Percentiles rank a stretch among this genome's conserved stretches.
These are phyloP conservation scores for Colletotrichum sp. DNA, from an alignment of 2,329 filamentous ascomycete genomes.

Conservation along the genomic window DNA sequence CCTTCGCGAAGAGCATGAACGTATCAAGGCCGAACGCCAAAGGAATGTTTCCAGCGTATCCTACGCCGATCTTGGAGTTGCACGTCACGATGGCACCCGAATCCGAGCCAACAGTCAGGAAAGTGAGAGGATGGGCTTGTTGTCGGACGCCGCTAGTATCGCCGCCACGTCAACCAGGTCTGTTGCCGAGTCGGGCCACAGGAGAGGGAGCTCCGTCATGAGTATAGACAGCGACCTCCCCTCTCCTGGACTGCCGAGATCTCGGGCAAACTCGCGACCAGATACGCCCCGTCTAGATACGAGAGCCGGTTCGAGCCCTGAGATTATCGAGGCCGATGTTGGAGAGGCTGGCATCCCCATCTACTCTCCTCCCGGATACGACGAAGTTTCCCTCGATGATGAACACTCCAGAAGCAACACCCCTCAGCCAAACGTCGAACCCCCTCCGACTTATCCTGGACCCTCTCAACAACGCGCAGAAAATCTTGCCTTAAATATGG, in stretches of 20 bases:
- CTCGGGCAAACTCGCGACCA: constrained; percentile 45
- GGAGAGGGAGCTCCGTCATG: constrained; percentile 57
- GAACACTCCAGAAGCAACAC: constrained; percentile 42
- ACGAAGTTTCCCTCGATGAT: constrained; percentile 49
- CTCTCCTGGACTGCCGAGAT: constrained; percentile 40
- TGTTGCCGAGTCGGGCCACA: constrained; percentile 39
- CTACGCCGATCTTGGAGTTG: constrained; percentile 78
- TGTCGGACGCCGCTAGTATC: constrained; percentile 75
- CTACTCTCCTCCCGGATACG: constrained; percentile 56
- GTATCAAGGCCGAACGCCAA: constrained; percentile 63
- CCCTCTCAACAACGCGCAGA: constrained; percentile 28
- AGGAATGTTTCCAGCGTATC: constrained; percentile 75
- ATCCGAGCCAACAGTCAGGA: constrained; percentile 75
- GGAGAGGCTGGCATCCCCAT: constrained; percentile 50
- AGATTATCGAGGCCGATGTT: constrained; percentile 56
- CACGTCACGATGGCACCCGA: constrained; percentile 77
- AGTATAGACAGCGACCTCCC: constrained; percentile 54
- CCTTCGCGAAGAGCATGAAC: constrained; percentile 58
- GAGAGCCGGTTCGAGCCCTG: constrained; percentile 54
- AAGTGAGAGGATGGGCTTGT: constrained; percentile 72
- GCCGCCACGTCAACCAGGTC: constrained; percentile 37
- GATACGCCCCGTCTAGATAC: constrained; percentile 44
- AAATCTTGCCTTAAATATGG: constrained; percentile 23
- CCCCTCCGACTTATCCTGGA: constrained; percentile 57
- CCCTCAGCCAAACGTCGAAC: constrained; percentile 42